Conservation (phyloP, 1,139 yeast genomes). For the Candida sojae region DNA sequence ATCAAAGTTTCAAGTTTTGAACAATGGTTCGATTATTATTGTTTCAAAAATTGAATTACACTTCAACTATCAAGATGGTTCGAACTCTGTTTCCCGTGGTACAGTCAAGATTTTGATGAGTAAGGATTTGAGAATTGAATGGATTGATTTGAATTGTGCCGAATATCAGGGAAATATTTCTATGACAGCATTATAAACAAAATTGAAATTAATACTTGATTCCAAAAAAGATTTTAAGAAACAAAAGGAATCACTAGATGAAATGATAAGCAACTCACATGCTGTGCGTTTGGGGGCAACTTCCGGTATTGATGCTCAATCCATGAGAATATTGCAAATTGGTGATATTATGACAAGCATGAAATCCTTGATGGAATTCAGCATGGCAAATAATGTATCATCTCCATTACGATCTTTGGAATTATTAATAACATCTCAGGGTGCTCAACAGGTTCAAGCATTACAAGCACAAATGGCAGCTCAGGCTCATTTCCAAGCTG, state of each 20-base stretch:
- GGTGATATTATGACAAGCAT: slow-evolving; percentile 76
- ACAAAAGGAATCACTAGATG: slow-evolving; percentile 25
- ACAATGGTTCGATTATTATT: slow-evolving; percentile 65
- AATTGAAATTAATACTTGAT: slow-evolving; percentile 19
- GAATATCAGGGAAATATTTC: slow-evolving; percentile 31
- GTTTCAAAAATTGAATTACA: slow-evolving; percentile 58
- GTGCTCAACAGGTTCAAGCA: slow-evolving; percentile 23
- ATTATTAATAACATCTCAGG: slow-evolving; percentile 35
- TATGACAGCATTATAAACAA: slow-evolving; percentile 26
- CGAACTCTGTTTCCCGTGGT: slow-evolving; percentile 62
- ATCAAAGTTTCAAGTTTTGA: slow-evolving; percentile 64
- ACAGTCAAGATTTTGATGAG: slow-evolving; percentile 62
- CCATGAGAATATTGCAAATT: slow-evolving; percentile 70
- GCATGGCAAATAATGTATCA: slow-evolving; percentile 39
- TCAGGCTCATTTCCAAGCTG: slow-evolving; percentile 7
- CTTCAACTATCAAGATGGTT: slow-evolving; percentile 67
- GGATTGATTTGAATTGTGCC: slow-evolving; percentile 60
- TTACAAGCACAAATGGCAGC: slow-evolving; percentile 10
- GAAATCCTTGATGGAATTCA: slow-evolving; percentile 62
- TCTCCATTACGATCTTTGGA: slow-evolving; percentile 68
- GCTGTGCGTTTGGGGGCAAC: slow-evolving; percentile 29
- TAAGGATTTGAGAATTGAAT: slow-evolving; percentile 64
- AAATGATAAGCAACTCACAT: slow-evolving; percentile 23
- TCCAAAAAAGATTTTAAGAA: slow-evolving; percentile 16
- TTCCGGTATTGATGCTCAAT: slow-evolving; percentile 64